Base-by-base conservation (phyloP, 371 early-diverging fungal genomes). In the Apophysomyces variabilis region DNA sequence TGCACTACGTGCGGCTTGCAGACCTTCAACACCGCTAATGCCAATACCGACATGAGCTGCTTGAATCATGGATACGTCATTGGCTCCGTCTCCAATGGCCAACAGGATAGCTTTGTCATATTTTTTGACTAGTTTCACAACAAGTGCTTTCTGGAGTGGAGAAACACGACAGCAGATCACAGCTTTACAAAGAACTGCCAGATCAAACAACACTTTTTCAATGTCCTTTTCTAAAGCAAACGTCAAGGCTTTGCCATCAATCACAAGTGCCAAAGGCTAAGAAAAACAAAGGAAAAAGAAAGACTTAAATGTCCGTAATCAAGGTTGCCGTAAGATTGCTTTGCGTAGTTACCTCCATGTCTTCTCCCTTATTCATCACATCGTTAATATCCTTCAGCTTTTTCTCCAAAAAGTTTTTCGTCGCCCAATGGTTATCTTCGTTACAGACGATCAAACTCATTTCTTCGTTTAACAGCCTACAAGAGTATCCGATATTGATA, bases 31-130 rank as follows among this genome's bases (percentile, higher is more conserved):
- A 57, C 99, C 99, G 64, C 92, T 93, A 67, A 99, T 99, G 64
- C 99, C 99, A 21, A 99, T 90, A 66, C 93, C 93, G 0, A 99
- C 96, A 73, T 98, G 96, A 6, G 99, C 96, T 21, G 95, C 95
- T 78, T 96, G 94, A 66, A 99, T 93, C 99, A 99, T 99, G 32
- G 92, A 89, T 5, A 99, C 97, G 77, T 99, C 99, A 74, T 99
- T 99, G 43, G 98, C 98, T 57, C 99, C 99, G 78, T 99, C 99
- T 46, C 99, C 99, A 61, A 97, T 96, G 46, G 92, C 97, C 65
- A 93, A 89, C 59, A 90, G 74, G 70, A 91, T 93, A 9, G 94
- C 88, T 62, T 84, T 90, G 47, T 79, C 82, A 50, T 89, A 85
- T 14, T 91, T 86, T 69, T 93, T 93, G 38, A 98, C 93, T 38